Conservation (phyloP, 208 protist species). For the Acanthamoeba culbertsoni region DNA sequence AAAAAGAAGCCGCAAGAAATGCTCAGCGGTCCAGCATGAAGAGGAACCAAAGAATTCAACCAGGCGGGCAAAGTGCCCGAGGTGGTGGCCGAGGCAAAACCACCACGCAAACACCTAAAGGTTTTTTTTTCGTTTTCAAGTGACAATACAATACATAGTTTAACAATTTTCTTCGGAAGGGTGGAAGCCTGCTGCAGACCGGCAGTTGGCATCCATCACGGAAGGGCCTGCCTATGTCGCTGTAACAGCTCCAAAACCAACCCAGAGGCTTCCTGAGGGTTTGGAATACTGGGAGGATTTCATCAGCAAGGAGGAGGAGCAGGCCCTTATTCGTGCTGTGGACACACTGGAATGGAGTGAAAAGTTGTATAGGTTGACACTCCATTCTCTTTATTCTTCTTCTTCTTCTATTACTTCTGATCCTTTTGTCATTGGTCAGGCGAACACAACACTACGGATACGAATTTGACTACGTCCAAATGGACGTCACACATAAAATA, state of each 20-base stretch:
- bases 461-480: neutral
- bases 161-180: neutral
- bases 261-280: neutral
- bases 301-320: neutral
- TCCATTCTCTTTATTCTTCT: neutral
- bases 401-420: neutral
- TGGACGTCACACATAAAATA: neutral
- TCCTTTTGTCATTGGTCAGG: neutral
- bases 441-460: neutral
- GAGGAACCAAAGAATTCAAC: neutral
- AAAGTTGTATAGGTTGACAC: neutral
- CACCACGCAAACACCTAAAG: neutral
- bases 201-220: neutral
- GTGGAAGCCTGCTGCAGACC: too few species aligned
- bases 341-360: neutral
- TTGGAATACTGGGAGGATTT: neutral
- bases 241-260: neutral
- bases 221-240: neutral
- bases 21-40: neutral
- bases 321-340: neutral
- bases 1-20: too few species aligned
- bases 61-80: neutral
- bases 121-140: neutral
- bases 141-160: neutral
- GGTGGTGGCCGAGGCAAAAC: neutral